These are phyloP conservation scores for Leccinum disarticulatum DNA, from an alignment of 768 basidiomycete species.

Conservation along the genomic window DNA sequence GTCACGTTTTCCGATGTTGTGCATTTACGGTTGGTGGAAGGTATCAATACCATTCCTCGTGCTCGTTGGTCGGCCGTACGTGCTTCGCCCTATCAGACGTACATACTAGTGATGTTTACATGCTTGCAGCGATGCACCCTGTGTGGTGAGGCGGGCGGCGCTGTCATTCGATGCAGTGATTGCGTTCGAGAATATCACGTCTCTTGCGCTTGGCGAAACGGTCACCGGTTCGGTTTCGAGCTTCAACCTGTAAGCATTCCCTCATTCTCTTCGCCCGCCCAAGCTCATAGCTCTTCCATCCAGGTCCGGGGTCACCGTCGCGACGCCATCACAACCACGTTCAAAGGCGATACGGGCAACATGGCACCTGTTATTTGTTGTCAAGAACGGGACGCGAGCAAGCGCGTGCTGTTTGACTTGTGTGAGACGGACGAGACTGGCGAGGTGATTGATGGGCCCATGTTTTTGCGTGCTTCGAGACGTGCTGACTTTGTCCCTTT, in stretches of 20 bases:
- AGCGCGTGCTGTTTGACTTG: slow-evolving; percentile 73
- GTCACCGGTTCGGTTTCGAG: slow-evolving; percentile 90
- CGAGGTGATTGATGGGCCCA: slow-evolving; percentile 53
- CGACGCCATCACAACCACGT: slow-evolving; percentile 65
- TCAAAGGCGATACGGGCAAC: slow-evolving; percentile 75
- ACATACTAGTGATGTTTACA: slow-evolving; percentile 8
- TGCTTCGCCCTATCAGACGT: slow-evolving; percentile 11
- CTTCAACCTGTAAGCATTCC: slow-evolving; percentile 65
- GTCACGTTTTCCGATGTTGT: slow-evolving; percentile 76
- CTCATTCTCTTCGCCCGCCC: not conserved
- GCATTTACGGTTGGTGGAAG: slow-evolving; percentile 79
- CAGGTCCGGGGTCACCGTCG: slow-evolving; percentile 79
- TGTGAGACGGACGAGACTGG: slow-evolving; percentile 82
- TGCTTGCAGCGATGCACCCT: slow-evolving; percentile 64
- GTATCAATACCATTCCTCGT: slow-evolving; percentile 69
- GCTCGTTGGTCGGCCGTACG: slow-evolving; percentile 75
- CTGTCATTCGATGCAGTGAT: slow-evolving; percentile 80
- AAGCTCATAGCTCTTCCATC: not conserved
- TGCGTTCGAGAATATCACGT: slow-evolving; percentile 82
- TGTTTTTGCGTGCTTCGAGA: not conserved
- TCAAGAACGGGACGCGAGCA: slow-evolving; percentile 67
- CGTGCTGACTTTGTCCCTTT: slow-evolving; percentile 10
- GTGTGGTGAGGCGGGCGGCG: slow-evolving; percentile 72
- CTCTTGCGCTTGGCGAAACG: slow-evolving; percentile 86
- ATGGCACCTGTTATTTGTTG: slow-evolving; percentile 80